Evolutionary conservation across 2,329 filamentous ascomycete species (phyloP).

Genomic region (Arthrocladium fulminans): DNA sequence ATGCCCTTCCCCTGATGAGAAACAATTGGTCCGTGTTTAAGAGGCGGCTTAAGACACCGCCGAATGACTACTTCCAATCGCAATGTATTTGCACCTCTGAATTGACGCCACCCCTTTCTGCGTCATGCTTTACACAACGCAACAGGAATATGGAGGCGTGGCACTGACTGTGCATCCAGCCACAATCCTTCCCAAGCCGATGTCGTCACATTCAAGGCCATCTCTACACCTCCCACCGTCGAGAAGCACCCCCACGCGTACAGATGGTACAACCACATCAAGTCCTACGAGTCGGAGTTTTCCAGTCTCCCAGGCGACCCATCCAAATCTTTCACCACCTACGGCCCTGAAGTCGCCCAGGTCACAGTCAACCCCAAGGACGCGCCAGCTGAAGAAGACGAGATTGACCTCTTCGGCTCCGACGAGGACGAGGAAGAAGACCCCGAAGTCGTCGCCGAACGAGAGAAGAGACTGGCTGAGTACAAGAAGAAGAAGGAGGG

Average conservation of each 20-base stretch:
- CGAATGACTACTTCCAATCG: constrained; percentile 67
- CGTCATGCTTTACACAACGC: constrained; percentile 15
- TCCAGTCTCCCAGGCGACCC: constrained; percentile 81
- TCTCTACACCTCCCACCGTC: constrained; percentile 65
- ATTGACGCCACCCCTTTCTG: constrained; percentile 21
- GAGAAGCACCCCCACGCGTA: constrained; percentile 87
- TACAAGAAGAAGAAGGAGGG: constrained; percentile 95
- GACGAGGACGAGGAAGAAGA: constrained; percentile 86
- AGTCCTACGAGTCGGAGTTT: constrained; percentile 88
- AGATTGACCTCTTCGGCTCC: constrained; percentile 85
- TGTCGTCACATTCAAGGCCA: constrained; percentile 86
- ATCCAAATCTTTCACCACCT: constrained; percentile 77
- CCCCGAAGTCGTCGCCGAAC: constrained; percentile 70
- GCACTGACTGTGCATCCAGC: constrained; percentile 32
- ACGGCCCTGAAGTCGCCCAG: constrained; percentile 75
- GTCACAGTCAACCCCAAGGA: constrained; percentile 78
- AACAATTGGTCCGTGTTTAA: constrained; percentile 89
- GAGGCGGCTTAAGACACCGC: constrained; percentile 89
- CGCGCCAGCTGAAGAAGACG: constrained; percentile 61
- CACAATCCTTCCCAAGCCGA: constrained; percentile 81
- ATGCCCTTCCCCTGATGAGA: constrained; percentile 59
- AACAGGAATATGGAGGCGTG: not conserved
- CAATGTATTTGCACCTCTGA: constrained; percentile 70
- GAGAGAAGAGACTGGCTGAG: constrained; percentile 82
- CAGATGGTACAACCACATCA: constrained; percentile 98